Base-by-base conservation (phyloP, 2,329 filamentous ascomycete genomes). In the Dactylellina drechsleri region DNA sequence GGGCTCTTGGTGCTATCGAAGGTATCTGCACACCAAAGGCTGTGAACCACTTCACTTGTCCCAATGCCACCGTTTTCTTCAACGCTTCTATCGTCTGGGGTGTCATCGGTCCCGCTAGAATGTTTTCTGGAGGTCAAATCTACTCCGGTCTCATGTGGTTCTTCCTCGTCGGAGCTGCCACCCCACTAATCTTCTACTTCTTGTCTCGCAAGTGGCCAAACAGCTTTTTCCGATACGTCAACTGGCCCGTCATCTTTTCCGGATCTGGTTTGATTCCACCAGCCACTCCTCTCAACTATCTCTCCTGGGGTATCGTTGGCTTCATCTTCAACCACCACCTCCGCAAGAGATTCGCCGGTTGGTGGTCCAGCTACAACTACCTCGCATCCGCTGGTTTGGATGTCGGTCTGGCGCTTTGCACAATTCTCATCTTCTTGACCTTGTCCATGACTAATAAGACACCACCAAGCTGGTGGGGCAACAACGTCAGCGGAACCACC, bases 341-440 rank as follows among this genome's bases (percentile, higher is more conserved):
- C 80, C 87, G 87, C 80, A 85, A 88, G 70, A 85, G 86, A 76
- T 90, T 86, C 82, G 86, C 85, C 2, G 90, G 88, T 40, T 92
- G 90, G 90, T 92, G 90, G 90, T 83, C 90, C 81, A 88, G 89
- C 81, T 92, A 91, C 83, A 92, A 92, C 83, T 92, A 92, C 80
- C 85, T 92, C 79, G 87, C 89, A 0, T 91, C 89, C 18, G 90
- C 90, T 0, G 90, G 88, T 0, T 83, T 92, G 43, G 90, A 92
- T 80, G 87, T 86, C 57, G 90, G 90, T 4, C 84, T 91, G 4
- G 87, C 89, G 12, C 81, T 92, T 18, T 86, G 85, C 40, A 89
- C 89, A 0, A 85, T 92, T 41, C 81, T 92, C 68, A 89, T 92
- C 68, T 91, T 92, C 83, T 87, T 91, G 78, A 85, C 88, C 0